Percentiles rank a stretch among this genome's conserved stretches.
Conservation (phyloP, 2,329 filamentous ascomycete genomes). For the Tolypocladium inflatum region DNA sequence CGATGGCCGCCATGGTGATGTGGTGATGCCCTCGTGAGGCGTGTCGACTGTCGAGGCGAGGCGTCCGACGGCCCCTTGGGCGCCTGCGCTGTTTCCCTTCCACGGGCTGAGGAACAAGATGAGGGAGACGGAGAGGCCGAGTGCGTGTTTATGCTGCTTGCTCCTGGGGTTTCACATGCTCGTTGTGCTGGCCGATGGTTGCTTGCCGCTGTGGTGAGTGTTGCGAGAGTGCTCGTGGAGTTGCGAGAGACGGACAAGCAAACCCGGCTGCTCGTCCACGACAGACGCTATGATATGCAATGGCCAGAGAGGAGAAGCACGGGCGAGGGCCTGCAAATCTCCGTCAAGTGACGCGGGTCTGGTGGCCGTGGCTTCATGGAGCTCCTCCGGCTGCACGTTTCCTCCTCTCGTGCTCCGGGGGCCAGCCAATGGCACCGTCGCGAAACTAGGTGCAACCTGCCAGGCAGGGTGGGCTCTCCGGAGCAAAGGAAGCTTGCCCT, state of each 20-base stretch:
- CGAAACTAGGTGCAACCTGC: not conserved
- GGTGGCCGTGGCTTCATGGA: not conserved
- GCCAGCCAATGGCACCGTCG: not conserved
- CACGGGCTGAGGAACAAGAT: not conserved
- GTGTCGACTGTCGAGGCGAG: too few relatives aligned
- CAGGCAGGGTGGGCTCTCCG: slow-evolving; percentile 3
- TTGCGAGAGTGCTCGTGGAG: not conserved
- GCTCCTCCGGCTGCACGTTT: not conserved
- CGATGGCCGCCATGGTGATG: slow-evolving; percentile 21
- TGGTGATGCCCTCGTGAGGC: not conserved
- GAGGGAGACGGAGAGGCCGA: too few relatives aligned
- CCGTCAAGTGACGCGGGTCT: slow-evolving; percentile 5
- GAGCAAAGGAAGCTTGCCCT: slow-evolving; percentile 9
- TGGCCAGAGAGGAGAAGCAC: not conserved
- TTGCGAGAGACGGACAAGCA: not conserved
- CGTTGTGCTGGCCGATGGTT: not conserved
- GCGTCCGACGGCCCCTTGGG: too few relatives aligned
- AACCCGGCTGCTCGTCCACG: not conserved
- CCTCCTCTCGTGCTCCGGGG: not conserved
- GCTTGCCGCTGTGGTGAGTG: not conserved
- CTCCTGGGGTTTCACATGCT: slow-evolving; percentile 1
- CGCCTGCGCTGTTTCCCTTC: not conserved
- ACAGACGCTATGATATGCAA: not conserved
- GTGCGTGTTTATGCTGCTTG: not conserved
- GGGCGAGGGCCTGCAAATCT: slow-evolving; percentile 1